Base-by-base conservation (phyloP, 768 basidiomycete genomes). In the Phylloporus scabripes region DNA sequence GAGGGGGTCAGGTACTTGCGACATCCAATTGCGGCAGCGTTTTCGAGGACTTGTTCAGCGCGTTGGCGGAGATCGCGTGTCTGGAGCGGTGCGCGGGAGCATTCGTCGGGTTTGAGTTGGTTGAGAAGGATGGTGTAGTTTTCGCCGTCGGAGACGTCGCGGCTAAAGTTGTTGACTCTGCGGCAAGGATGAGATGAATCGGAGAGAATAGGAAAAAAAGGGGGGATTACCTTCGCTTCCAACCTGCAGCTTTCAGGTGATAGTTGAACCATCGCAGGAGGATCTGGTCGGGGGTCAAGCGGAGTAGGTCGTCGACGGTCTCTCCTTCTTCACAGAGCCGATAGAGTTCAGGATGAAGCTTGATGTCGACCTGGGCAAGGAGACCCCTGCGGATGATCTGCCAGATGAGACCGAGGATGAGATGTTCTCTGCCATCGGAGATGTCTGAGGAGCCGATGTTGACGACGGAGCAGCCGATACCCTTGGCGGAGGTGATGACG, bases 231-330 rank as follows among this genome's bases (percentile, higher is more conserved):
- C 83, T 80, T 64, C 90, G 75, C 47, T 87, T 78, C 87, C 92
- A 95, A 1, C 87, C 87, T 21, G 95, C 96, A 8, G 90, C 88
- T 65, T 96, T 98, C 55, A 99, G 74, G 69, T 99, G 96, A 66
- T 87, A 99, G 68, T 99, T 98, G 74, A 99, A 98, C 96, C 96
- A 99, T 38, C 96, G 75, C n/a, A 99, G 69, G 18, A 99, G 72
- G 56, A 99, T 95, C 70, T 98, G 96, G 67, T 99, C 96, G 4
- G 94, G 94, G 3, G 95, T 96, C 60, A 99, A 69, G 48, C 88
- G 77, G 52, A 99, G 75, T 48, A 99, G 80, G 69, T 98, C 94
- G 26, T 99, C 95, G 55, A 99, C 80, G 0, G 94, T 98, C 77
- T 99, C 96, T 21, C 82, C 96, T 49, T 98, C 96, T 58, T 98